Evolutionary conservation across 2,329 filamentous ascomycete genomes (phyloP), one percentile per base, ranked within the genome.

Genomic region (Exophiala aquamarina): DNA sequence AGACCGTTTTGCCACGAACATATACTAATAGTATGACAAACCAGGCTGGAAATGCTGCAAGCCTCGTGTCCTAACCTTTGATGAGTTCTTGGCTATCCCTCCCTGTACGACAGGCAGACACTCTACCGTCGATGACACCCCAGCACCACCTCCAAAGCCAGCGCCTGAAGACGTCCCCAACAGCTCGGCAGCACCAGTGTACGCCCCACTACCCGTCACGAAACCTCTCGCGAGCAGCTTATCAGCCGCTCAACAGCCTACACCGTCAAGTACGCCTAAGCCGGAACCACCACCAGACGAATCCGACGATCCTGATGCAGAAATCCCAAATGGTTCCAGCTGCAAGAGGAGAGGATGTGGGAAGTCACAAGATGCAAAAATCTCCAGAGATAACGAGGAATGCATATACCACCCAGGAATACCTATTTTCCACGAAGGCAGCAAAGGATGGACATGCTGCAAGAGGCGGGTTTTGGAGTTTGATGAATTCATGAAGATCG

Each of bases 31-130:
- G n/a, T n/a, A n/a, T n/a, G n/a, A n/a, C 19, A 15, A 28, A 9
- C 21, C 62, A 96, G 92, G 93, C 65, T 97, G 93, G 92, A 94
- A 95, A 75, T 98, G 93, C 76, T 98, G 93, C 81, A 97, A 96
- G 73, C 86, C 91, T 47, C 87, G 93, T 63, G 90, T 97, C 61
- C 77, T 98, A 61, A 96, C 90, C 50, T 98, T 98, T 67, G 93
- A 98, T 71, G 93, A 98, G 72, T 98, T 98, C 76, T 88, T 98
- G 69, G 70, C 77, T 51, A 97, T 98, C 61, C 76, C 87, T 40
- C 92, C 93, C 29, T 98, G 93, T 77, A 95, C 93, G 19, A 87
- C 84, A 10, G 93, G 93, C 63, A 91, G 85, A 62, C 93, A 98
- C 74, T 93, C 88, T 49, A 90, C 89, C 10, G 87, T 93, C 53